Conservation (phyloP, 1,284 basidiomycete genomes). For the Ustilago cynodontis region DNA sequence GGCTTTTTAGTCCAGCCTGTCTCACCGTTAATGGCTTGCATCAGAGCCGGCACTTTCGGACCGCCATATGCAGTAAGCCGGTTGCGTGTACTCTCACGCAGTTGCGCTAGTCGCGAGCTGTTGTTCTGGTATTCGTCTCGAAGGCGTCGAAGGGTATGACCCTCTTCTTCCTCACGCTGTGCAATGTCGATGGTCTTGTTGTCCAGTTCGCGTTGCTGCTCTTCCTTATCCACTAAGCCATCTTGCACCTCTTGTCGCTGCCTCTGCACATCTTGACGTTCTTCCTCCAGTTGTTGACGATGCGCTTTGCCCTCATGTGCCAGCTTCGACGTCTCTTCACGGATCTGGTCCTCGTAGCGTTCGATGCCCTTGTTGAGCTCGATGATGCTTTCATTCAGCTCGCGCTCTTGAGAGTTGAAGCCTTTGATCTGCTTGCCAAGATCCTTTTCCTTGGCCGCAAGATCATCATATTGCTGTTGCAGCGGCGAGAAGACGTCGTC, state of each 20-base stretch:
- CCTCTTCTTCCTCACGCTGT: conserved; percentile 23
- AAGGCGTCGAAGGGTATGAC: conserved; percentile 23
- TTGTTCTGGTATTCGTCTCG: conserved; percentile 22
- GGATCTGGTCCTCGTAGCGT: conserved; percentile 74
- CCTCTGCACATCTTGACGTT: conserved; percentile 39
- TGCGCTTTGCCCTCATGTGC: conserved; percentile 61
- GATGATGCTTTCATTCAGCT: conserved; percentile 53
- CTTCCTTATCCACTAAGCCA: conserved; percentile 21
- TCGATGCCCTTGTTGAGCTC: conserved; percentile 71
- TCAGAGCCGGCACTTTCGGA: conserved; percentile 51
- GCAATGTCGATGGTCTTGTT: conserved; percentile 24
- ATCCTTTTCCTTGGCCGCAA: conserved; percentile 64
- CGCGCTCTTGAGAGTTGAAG: conserved; percentile 46
- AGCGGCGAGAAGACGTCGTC: conserved; percentile 43
- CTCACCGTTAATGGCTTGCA: conserved; percentile 74
- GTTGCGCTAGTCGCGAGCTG: conserved; percentile 15
- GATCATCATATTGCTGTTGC: conserved; percentile 40
- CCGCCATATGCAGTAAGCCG: conserved; percentile 62
- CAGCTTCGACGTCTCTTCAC: conserved; percentile 58
- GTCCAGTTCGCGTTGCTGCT: conserved; percentile 44
- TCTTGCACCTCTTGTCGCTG: conserved; percentile 41
- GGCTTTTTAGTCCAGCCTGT: conserved; percentile 63
- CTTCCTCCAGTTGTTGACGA: conserved; percentile 48
- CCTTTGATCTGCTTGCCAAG: conserved; percentile 71
- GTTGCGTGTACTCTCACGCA: conserved; percentile 41